Evolutionary conservation across 2,329 filamentous ascomycete species (phyloP), one percentile per base, ranked within the genome.

Genomic region (Colletotrichum lentis): DNA sequence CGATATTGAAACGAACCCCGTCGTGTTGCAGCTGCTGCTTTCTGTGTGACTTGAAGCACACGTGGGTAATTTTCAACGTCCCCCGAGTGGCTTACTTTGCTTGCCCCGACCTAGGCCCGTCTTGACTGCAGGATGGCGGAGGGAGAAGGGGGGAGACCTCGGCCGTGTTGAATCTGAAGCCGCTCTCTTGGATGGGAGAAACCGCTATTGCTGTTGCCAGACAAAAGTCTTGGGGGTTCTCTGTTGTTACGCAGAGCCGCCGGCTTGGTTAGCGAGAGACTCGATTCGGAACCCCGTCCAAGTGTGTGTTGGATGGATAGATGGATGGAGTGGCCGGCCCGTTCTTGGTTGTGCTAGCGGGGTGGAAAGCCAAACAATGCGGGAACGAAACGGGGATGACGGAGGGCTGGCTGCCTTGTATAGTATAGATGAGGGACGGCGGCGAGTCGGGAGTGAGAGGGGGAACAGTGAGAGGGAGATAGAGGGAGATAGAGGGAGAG

Each of bases 41-140:
- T 46, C 39, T 56, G 69, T 70, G 61, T 65, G 55, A 67, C 69
- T 37, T 43, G 20, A 67, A 24, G 44, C 27, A 31, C 57, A 53
- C 35, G 50, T 49, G 44, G 60, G 7, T 31, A 68, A 46, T 53
- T 53, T 49, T 49, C 57, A 53, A 69, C 47, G 39, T 20, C 41
- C 47, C 27, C 27, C 27, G 27, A 57, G 53, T 49, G 58, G 39
- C 47, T 52, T 54, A 47, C 35, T 58, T 69, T 54, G 52, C 24
- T 62, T 69, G 37, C 62, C 62, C 56, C 47, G 41, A 58, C 31
- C 56, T 62, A 52, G 27, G 60, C 31, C 31, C 50, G 35, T 46
- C 5, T 56, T 20, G n/a, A 49, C 57, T 64, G 54, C 62, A 70
- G 56, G 52, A 43, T 47, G n/a, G 53, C 39, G 60, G 39, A 35